Percentiles rank a stretch among this genome's conserved stretches.
Evolutionary conservation across 2,329 filamentous ascomycete species (phyloP).

Genomic region (Xylariomycetidae sp.): DNA sequence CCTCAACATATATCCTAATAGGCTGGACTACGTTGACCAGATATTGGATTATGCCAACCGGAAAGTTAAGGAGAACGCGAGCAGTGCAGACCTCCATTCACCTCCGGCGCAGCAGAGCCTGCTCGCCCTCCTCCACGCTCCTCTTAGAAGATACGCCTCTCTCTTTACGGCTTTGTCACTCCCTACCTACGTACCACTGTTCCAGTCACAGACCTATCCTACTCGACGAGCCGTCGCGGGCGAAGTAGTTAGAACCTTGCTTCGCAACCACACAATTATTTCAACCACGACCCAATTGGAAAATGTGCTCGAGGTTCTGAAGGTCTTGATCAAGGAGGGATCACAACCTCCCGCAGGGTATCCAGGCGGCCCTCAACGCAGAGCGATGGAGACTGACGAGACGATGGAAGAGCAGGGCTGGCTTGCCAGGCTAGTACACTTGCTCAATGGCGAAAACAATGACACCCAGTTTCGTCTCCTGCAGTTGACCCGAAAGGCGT

Average conservation of each 20-base stretch:
- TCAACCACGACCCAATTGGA: slow-evolving; percentile 75
- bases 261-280: slow-evolving; percentile 77
- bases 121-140: slow-evolving; percentile 83
- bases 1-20: slow-evolving; percentile 90
- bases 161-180: slow-evolving; percentile 94
- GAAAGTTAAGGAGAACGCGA: slow-evolving; percentile 84
- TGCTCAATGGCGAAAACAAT: slow-evolving; percentile 79
- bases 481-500: slow-evolving; percentile 81
- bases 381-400: slow-evolving; percentile 83
- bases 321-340: slow-evolving; percentile 90
- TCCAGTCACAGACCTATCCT: slow-evolving; percentile 87
- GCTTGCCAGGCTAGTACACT: slow-evolving; percentile 87
- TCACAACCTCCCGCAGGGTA: slow-evolving; percentile 81
- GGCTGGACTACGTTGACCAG: slow-evolving; percentile 92
- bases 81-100: slow-evolving; percentile 93
- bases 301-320: slow-evolving; percentile 81
- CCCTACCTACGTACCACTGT: slow-evolving; percentile 84
- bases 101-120: slow-evolving; percentile 83
- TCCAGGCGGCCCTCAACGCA: slow-evolving; percentile 72
- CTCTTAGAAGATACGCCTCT: slow-evolving; percentile 83
- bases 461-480: slow-evolving; percentile 92
- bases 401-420: slow-evolving; percentile 97
- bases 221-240: slow-evolving; percentile 87
- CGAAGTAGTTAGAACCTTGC: slow-evolving; percentile 77
- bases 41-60: slow-evolving; percentile 82